These are phyloP conservation scores for Chlorociboria aeruginascens DNA, from an alignment of 495 filamentous ascomycete species.

Conservation along the genomic window DNA sequence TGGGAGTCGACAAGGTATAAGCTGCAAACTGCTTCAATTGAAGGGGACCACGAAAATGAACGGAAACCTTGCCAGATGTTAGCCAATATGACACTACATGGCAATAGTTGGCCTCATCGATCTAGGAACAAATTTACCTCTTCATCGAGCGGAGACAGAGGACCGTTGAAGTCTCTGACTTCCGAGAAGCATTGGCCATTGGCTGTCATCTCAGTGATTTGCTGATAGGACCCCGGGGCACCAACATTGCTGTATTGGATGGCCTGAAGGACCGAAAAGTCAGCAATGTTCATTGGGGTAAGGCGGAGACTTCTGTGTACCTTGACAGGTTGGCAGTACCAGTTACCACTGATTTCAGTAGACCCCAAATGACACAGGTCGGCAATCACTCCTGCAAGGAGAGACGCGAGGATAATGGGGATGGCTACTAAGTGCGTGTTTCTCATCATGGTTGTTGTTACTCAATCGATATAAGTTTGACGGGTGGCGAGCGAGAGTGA, in stretches of 20 bases:
- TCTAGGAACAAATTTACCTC: conserved; percentile 34
- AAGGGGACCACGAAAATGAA: conserved; percentile 60
- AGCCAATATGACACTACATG: background rate
- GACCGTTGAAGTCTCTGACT: conserved; percentile 38
- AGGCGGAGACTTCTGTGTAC: too few relatives aligned
- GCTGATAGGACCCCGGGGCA: conserved; percentile 41
- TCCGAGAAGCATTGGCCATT: conserved; percentile 39
- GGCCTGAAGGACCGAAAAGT: conserved; percentile 16
- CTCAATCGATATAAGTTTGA: background rate
- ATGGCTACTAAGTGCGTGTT: background rate
- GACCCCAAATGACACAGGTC: conserved; percentile 14
- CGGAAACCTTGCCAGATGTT: conserved; percentile 37
- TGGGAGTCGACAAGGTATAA: conserved; percentile 33
- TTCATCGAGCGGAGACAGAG: conserved; percentile 51
- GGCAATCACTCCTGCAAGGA: background rate
- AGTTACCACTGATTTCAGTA: conserved; percentile 26
- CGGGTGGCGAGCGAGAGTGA: background rate
- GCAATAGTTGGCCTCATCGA: conserved; percentile 1
- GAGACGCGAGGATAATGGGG: background rate
- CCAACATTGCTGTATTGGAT: conserved; percentile 51
- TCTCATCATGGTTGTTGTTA: background rate
- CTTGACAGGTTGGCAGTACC: conserved; percentile 46
- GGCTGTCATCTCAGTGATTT: conserved; percentile 44
- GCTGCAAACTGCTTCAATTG: conserved; percentile 49
- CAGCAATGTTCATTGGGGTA: too few relatives aligned